A percentile compares a stretch with the other conserved stretches of the same genome.
phyloP scores from a whole-genome alignment of 2,329 filamentous ascomycete species.

The Leptographium wingfieldii region DNA sequence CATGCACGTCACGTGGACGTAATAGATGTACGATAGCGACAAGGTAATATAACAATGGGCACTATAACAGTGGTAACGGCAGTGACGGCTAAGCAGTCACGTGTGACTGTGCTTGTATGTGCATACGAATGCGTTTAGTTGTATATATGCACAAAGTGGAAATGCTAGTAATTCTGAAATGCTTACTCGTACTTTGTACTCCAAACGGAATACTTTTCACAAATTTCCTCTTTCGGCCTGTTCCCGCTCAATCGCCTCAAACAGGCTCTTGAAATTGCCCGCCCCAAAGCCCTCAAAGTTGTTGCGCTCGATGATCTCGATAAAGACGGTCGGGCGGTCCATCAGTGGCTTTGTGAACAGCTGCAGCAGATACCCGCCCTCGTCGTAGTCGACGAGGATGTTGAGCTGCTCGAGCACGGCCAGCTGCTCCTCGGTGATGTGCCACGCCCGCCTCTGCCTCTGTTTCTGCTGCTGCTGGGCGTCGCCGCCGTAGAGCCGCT shows the following conservation, averaged over 20 bases:
- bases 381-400: conserved; percentile 91
- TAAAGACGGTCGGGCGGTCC: conserved; percentile 89
- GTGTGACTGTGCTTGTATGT: too few species aligned
- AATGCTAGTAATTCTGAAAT: too few species aligned
- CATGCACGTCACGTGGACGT: too few species aligned
- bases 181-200: too few species aligned
- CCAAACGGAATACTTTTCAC: conserved; percentile 19
- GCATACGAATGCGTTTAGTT: too few species aligned
- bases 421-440: conserved; percentile 61
- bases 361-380: conserved; percentile 70
- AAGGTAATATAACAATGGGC: too few species aligned
- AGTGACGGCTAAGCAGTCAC: too few species aligned
- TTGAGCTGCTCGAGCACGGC: conserved; percentile 64
- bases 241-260: conserved; percentile 90
- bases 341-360: conserved; percentile 79
- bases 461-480: background rate
- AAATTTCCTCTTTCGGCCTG: conserved; percentile 79
- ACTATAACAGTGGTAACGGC: too few species aligned
- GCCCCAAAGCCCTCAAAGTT: conserved; percentile 88
- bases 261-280: conserved; percentile 89
- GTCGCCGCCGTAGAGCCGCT: conserved; percentile 36
- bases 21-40: too few species aligned
- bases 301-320: conserved; percentile 90
- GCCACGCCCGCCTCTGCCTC: conserved; percentile 26
- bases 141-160: too few species aligned